Evolutionary conservation across 306 rosid species (phyloP).

Genomic region (Sphenostylis stenocarpa): DNA sequence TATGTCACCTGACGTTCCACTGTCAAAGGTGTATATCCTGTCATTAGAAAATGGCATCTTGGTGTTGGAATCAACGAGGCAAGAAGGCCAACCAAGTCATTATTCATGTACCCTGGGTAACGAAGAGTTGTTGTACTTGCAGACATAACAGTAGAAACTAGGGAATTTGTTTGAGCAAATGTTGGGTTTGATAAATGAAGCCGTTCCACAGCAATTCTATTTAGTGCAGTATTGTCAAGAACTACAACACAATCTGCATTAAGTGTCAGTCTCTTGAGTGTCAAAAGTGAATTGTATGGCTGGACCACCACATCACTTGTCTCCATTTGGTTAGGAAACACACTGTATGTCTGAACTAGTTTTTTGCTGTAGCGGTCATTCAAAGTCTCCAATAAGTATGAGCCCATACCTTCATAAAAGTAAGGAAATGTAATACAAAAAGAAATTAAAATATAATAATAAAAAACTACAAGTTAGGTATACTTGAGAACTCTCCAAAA

Average conservation of each 20-base stretch:
- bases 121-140: constrained; percentile 98
- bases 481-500: constrained; percentile 19
- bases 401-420: constrained; percentile 80
- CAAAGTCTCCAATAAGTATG: constrained; percentile 91
- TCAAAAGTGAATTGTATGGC: constrained; percentile 96
- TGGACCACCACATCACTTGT: constrained; percentile 99
- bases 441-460: background rate
- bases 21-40: constrained; percentile 97
- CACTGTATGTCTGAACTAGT: constrained; percentile 97
- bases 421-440: constrained; percentile 1
- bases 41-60: constrained; percentile 98
- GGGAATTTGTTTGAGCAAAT: constrained; percentile 93
- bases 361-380: constrained; percentile 99
- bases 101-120: constrained; percentile 99
- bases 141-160: constrained; percentile 98
- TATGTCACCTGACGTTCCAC: constrained; percentile 91
- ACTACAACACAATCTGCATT: constrained; percentile 99
- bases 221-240: constrained; percentile 96
- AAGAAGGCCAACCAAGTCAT: constrained; percentile 98
- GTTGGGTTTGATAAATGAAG: constrained; percentile 98
- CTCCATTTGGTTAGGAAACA: constrained; percentile 99
- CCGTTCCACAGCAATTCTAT: constrained; percentile 96
- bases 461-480: constrained; percentile 11
- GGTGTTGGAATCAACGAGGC: constrained; percentile 98
- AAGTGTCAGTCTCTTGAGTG: constrained; percentile 88